Base-by-base conservation (phyloP, 768 basidiomycete genomes). In the Chiua virens region DNA sequence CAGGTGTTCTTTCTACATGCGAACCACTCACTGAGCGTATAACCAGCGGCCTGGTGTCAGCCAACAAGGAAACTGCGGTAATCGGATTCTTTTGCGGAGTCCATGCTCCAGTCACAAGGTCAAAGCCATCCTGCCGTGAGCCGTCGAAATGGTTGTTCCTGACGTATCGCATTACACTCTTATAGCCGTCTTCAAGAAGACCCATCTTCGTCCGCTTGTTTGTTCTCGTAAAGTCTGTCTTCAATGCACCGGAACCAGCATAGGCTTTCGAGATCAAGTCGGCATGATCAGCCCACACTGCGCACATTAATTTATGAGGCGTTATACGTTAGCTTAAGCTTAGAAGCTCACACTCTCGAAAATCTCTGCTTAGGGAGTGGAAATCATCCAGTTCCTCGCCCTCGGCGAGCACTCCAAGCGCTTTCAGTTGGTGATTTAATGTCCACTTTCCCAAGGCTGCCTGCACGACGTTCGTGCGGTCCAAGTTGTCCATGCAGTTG, bases 121-220 rank as follows among this genome's bases (percentile, higher is more conserved):
- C 97, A 64, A 89, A 97, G 9, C 90, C 93, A 71, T 99, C 97
- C 85, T 94, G 60, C 63, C 95, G 76, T 44, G 93, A 79, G 8
- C 97, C 97, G 67, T 99, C 97, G 56, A 97, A 89, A 72, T 92
- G 92, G 65, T 96, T 98, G 75, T 98, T 98, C 77, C 87, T 94
- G 58, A 97, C 63, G 64, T 98, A 99, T 54, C 97, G 82, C 72
- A 83, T 75, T 1, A 83, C 66, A 21, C 88, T 87, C 67, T 98
- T 98, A 69, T 82, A 77, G 0, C 90, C 90, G 69, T 99, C 97
- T 61, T 93, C 85, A 35, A 97, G 60, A 22, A 72, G 67, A 28
- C 97, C 97, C 53, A 85, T 81, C 45, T 74, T 81, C 3, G 93
- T 94, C 30, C 97, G 80, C 68, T 87, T 87, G 61, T 92, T 94